Evolutionary conservation across 192 early-diverging fungal species (phyloP).

Genomic region (Coemansia sp.): DNA sequence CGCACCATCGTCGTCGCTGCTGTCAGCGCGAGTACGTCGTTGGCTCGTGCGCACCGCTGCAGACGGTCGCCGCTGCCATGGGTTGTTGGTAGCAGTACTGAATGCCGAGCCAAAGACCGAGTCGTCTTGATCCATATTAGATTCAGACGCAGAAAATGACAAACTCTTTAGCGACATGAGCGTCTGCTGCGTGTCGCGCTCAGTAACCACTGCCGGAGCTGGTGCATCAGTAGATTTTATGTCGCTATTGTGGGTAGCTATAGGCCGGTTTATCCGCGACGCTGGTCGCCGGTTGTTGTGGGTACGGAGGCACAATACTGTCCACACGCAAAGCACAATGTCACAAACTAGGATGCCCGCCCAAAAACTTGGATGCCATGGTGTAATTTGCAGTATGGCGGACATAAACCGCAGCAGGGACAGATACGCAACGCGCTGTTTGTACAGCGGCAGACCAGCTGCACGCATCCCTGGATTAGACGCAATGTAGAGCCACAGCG

Average conservation of each 20-base stretch:
- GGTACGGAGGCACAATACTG: constrained; percentile 10
- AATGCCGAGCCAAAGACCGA: constrained; percentile 14
- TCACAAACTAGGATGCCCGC: constrained; percentile 9
- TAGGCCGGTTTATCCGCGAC: constrained; percentile 2
- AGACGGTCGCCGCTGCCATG: constrained; percentile 1
- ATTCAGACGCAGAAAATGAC: constrained; percentile 42
- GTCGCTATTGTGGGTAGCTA: neutral
- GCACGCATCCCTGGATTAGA: constrained; percentile 29
- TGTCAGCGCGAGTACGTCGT: neutral
- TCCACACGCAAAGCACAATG: constrained; percentile 20
- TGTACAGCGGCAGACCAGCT: constrained; percentile 30
- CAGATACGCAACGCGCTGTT: constrained; percentile 17
- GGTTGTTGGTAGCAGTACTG: constrained; percentile 2
- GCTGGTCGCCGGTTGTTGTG: constrained; percentile 14
- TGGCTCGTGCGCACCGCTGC: neutral
- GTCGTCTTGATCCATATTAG: constrained; percentile 47
- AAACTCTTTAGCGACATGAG: constrained; percentile 27
- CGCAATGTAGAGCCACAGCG: constrained; percentile 41
- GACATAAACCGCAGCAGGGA: constrained; percentile 15
- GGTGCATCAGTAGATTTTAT: neutral
- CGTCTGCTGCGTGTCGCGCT: constrained; percentile 10
- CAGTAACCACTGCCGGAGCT: neutral
- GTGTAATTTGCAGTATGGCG: constrained; percentile 6
- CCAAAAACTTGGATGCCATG: constrained; percentile 3
- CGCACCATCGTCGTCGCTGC: constrained; percentile 22